A percentile compares a stretch with the other conserved stretches of the same genome.
phyloP scores from a whole-genome alignment of 352 stramenopile species.

The Globisporangium uncinulatum region DNA sequence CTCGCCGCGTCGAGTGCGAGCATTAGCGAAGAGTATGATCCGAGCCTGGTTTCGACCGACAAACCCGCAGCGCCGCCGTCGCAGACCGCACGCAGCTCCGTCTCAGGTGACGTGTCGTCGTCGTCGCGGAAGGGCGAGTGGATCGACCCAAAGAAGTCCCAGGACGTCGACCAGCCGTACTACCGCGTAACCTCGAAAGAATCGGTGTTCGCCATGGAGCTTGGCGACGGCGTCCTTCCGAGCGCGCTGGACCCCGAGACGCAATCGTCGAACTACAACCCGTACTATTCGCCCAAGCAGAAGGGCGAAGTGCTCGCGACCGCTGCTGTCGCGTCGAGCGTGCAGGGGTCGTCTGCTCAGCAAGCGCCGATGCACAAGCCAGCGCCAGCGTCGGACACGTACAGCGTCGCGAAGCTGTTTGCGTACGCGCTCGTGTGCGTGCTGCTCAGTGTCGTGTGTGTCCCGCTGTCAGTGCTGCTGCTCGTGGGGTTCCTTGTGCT shows the following conservation, averaged over 20 bases:
- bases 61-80: slow-evolving; percentile 1
- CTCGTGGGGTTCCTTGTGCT: slow-evolving; percentile 57
- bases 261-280: slow-evolving; percentile 31
- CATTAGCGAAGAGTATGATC: slow-evolving; percentile 26
- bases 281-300: slow-evolving; percentile 53
- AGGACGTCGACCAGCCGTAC: slow-evolving; percentile 33
- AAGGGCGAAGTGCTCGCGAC: slow-evolving; percentile 14
- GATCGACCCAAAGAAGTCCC: slow-evolving; percentile 16
- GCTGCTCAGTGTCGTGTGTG: slow-evolving; percentile 45
- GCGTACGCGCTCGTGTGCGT: slow-evolving; percentile 54
- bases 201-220: slow-evolving; percentile 37
- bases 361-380: slow-evolving; percentile 5
- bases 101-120: slow-evolving; percentile 29
- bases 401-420: slow-evolving; percentile 61
- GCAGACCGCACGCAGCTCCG: slow-evolving; percentile 19
- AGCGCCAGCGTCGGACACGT: slow-evolving; percentile 14
- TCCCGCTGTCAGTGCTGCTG: slow-evolving; percentile 49
- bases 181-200: slow-evolving; percentile 55
- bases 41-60: slow-evolving; percentile 5
- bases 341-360: no score
- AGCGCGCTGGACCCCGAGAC: slow-evolving; percentile 19
- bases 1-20: slow-evolving; percentile 29
- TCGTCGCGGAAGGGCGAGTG: slow-evolving; percentile 23
- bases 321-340: neutral
- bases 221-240: slow-evolving; percentile 20